These are phyloP conservation scores for Acanthamoeba lenticulata DNA, from an alignment of 208 protist species.

Conservation along the genomic window DNA sequence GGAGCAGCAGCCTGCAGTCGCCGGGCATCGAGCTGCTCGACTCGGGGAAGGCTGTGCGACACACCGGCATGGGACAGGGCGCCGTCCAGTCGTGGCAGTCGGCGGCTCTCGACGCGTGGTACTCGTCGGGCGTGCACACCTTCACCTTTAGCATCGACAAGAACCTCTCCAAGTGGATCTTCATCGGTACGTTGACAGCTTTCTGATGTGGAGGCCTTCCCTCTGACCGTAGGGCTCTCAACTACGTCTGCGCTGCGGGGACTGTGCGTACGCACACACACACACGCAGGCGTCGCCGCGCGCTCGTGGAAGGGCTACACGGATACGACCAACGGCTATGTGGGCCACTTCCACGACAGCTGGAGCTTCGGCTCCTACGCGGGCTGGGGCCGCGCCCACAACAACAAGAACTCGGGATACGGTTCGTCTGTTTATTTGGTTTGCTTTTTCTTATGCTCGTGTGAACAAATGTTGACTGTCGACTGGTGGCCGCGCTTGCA, in stretches of 20 bases:
- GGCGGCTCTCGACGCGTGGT: background rate
- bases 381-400: slow-evolving; percentile 2
- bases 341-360: slow-evolving; percentile 7
- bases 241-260: too few species aligned
- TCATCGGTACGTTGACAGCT: too few species aligned
- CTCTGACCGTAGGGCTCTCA: too few species aligned
- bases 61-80: background rate
- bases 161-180: slow-evolving; percentile 51
- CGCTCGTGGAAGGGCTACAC: background rate
- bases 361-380: slow-evolving; percentile 8
- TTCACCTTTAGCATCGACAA: slow-evolving; percentile 13
- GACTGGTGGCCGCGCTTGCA: background rate
- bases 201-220: too few species aligned
- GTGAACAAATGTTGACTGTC: background rate
- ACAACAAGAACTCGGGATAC: slow-evolving; percentile 5
- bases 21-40: background rate
- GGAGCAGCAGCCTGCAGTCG: background rate
- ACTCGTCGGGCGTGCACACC: background rate
- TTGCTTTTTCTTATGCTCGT: too few species aligned
- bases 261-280: too few species aligned
- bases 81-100: background rate
- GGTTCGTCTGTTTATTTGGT: too few species aligned
- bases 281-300: background rate
- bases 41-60: background rate
- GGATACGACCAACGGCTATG: background rate